A percentile compares a stretch with the other conserved stretches of the same genome.
Conservation (phyloP, 2,329 filamentous ascomycete species). For the Leptosphaerulina australis region DNA sequence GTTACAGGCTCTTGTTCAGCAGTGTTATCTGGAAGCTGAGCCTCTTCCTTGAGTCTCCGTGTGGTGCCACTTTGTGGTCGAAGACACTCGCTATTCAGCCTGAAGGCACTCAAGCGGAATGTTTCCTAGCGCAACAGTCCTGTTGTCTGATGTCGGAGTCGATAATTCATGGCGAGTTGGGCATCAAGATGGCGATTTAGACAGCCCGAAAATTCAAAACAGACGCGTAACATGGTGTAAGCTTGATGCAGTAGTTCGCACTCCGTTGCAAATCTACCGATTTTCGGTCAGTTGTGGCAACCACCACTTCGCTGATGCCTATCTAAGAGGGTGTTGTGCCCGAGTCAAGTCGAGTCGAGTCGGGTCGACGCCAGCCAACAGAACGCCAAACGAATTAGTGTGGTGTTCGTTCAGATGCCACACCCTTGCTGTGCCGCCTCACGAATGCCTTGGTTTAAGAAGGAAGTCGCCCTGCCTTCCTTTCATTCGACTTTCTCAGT, state of each 20-base stretch:
- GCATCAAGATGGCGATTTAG: constrained; percentile 8
- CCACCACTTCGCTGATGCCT: neutral
- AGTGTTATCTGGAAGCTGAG: no score
- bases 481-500: neutral
- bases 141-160: neutral
- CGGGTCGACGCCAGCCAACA: neutral
- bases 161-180: neutral
- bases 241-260: constrained; percentile 8
- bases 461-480: neutral
- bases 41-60: no score
- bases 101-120: no score
- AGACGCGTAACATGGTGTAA: neutral
- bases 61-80: no score
- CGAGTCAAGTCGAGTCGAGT: constrained; percentile 8
- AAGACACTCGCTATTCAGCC: no score
- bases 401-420: neutral
- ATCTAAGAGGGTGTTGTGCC: constrained; percentile 6
- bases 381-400: neutral
- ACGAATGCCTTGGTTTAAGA: neutral
- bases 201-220: neutral
- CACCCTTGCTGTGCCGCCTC: constrained; percentile 9
- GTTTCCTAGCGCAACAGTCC: constrained; percentile 3
- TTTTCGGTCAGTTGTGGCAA: neutral
- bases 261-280: constrained; percentile 6
- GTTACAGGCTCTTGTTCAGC: no score